These are phyloP conservation scores for Dioscorea zingiberensis DNA, from an alignment of 106 monocot genomes.

Conservation along the genomic window DNA sequence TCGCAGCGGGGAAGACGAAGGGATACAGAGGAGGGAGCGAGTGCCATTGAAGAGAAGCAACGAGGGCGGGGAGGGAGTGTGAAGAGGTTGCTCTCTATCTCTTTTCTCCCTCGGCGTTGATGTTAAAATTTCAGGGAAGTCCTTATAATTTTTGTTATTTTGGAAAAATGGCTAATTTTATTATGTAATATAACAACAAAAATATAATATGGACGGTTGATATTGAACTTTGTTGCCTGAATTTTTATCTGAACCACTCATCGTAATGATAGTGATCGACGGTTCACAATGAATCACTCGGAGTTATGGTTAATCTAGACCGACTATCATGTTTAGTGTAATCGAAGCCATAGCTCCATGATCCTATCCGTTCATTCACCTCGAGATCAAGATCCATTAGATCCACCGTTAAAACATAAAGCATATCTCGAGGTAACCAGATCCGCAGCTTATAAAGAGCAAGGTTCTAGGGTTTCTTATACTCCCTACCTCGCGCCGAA, in stretches of 20 bases:
- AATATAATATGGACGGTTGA: neutral
- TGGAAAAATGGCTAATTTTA: too few relatives aligned
- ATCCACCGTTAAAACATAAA: too few relatives aligned
- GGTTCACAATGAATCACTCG: neutral
- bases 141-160: neutral
- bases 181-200: too few relatives aligned
- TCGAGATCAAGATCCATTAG: too few relatives aligned
- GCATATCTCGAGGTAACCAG: too few relatives aligned
- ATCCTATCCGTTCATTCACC: neutral
- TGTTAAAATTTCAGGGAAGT: too few relatives aligned
- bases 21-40: constrained; percentile 8
- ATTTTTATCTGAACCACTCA: neutral
- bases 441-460: neutral
- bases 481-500: neutral
- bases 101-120: too few relatives aligned
- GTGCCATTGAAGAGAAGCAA: constrained; percentile 6
- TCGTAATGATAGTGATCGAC: neutral
- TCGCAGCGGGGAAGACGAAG: constrained; percentile 9
- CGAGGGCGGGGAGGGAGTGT: neutral
- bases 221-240: too few relatives aligned
- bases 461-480: neutral
- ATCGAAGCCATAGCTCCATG: neutral
- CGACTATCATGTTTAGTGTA: too few relatives aligned
- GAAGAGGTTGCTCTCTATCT: too few relatives aligned
- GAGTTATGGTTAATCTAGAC: neutral